A percentile compares a stretch with the other conserved stretches of the same genome.
Evolutionary conservation across 2,329 filamentous ascomycete species (phyloP).

Genomic region (Fusarium camptoceras): DNA sequence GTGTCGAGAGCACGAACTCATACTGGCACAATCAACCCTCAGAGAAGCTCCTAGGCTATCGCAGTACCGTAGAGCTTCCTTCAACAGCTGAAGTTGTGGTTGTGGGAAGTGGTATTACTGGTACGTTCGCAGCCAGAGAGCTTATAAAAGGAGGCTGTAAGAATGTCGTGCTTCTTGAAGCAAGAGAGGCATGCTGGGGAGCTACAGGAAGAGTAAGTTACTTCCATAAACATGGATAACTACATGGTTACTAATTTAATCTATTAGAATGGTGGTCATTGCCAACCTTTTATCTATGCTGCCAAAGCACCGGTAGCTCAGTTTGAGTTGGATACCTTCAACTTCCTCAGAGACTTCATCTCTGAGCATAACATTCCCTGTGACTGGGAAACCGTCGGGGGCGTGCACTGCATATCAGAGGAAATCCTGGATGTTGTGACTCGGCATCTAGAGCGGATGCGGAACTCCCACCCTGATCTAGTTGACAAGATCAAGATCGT

Average conservation of each 20-base stretch:
- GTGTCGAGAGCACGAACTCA: slow-evolving; percentile 69
- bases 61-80: slow-evolving; percentile 73
- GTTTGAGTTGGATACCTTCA: slow-evolving; percentile 79
- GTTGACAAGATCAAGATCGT: slow-evolving; percentile 60
- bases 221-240: background rate
- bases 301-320: slow-evolving; percentile 69
- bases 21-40: slow-evolving; percentile 82
- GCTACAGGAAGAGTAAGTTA: slow-evolving; percentile 80
- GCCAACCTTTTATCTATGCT: slow-evolving; percentile 77
- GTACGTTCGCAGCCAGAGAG: slow-evolving; percentile 76
- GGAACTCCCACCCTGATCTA: slow-evolving; percentile 66
- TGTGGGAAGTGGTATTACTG: slow-evolving; percentile 81
- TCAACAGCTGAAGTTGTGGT: slow-evolving; percentile 74
- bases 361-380: slow-evolving; percentile 70
- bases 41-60: slow-evolving; percentile 71
- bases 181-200: slow-evolving; percentile 82
- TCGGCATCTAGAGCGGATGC: slow-evolving; percentile 63
- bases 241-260: slow-evolving; percentile 3
- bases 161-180: slow-evolving; percentile 79
- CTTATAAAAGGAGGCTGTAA: slow-evolving; percentile 62
- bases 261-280: slow-evolving; percentile 75
- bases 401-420: slow-evolving; percentile 71
- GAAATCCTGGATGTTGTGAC: slow-evolving; percentile 66
- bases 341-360: slow-evolving; percentile 69
- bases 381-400: slow-evolving; percentile 73